These are phyloP conservation scores for Cyclotella atomus DNA, from an alignment of 108 stramenopile species.

Conservation along the genomic window DNA sequence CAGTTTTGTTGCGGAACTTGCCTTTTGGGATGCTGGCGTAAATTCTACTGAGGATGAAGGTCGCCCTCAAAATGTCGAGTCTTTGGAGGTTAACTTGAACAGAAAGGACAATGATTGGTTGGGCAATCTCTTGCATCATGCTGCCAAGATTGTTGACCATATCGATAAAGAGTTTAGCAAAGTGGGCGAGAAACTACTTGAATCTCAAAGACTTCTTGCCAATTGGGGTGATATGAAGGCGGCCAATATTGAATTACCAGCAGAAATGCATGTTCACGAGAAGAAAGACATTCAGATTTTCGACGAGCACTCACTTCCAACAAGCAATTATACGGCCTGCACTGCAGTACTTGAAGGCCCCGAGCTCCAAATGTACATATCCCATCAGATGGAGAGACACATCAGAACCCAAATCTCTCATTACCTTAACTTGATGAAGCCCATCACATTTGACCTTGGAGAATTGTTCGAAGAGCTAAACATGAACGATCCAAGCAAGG, in stretches of 20 bases:
- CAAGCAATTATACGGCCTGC: background rate
- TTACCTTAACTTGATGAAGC: slow-evolving; percentile 53
- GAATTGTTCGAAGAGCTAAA: slow-evolving; percentile 64
- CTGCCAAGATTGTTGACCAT: slow-evolving; percentile 30
- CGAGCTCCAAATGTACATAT: slow-evolving; percentile 48
- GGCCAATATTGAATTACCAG: background rate
- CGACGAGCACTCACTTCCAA: background rate
- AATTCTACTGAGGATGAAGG: background rate
- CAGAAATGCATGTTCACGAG: background rate
- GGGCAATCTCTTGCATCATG: slow-evolving; percentile 4
- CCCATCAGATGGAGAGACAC: slow-evolving; percentile 51
- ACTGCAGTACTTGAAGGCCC: slow-evolving; percentile 16
- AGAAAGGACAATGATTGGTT: background rate
- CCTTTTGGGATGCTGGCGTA: background rate
- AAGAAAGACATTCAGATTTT: background rate
- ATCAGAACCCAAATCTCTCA: slow-evolving; percentile 52
- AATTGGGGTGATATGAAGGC: slow-evolving; percentile 12
- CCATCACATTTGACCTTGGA: slow-evolving; percentile 53
- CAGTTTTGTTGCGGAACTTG: background rate
- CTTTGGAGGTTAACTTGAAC: background rate
- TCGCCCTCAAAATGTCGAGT: background rate
- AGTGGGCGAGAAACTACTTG: slow-evolving; percentile 51
- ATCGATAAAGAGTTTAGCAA: slow-evolving; percentile 40
- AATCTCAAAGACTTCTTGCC: slow-evolving; percentile 22
- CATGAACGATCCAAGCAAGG: slow-evolving; percentile 78